Evolutionary conservation across 345 rosid species (phyloP).

Genomic region (Zanthoxylum bungeanum): DNA sequence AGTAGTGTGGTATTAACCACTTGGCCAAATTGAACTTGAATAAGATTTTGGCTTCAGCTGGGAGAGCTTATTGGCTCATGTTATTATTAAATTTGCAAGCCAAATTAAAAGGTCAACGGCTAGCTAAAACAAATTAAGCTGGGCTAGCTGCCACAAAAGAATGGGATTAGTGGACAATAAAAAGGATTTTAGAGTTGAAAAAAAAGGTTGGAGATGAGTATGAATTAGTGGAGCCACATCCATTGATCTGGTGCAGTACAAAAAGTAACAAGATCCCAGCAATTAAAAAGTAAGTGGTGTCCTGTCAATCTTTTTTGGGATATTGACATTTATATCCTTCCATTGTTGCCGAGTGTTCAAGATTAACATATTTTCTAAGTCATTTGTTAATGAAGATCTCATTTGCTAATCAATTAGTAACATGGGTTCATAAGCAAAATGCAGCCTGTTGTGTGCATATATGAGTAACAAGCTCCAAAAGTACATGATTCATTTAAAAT

Average conservation of each 20-base stretch:
- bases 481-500: neutral
- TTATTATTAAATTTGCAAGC: neutral
- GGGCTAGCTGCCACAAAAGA: slow-evolving; percentile 10
- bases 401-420: too few species aligned
- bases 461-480: neutral
- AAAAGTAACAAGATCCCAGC: slow-evolving; percentile 27
- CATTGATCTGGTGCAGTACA: slow-evolving; percentile 19
- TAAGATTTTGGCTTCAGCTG: neutral
- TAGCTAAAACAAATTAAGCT: neutral
- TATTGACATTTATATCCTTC: slow-evolving; percentile 30
- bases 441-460: neutral
- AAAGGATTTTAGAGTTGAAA: slow-evolving; percentile 21
- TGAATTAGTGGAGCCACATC: slow-evolving; percentile 47
- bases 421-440: neutral
- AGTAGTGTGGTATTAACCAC: neutral
- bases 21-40: neutral
- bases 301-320: neutral
- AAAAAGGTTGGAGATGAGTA: slow-evolving; percentile 29
- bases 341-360: neutral
- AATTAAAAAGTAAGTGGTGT: slow-evolving; percentile 21
- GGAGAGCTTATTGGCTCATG: neutral
- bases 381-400: neutral
- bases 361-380: neutral
- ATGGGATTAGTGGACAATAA: slow-evolving; percentile 33
- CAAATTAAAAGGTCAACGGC: neutral